phyloP scores from a whole-genome alignment of 495 filamentous ascomycete species.

The Tuber brumale region DNA sequence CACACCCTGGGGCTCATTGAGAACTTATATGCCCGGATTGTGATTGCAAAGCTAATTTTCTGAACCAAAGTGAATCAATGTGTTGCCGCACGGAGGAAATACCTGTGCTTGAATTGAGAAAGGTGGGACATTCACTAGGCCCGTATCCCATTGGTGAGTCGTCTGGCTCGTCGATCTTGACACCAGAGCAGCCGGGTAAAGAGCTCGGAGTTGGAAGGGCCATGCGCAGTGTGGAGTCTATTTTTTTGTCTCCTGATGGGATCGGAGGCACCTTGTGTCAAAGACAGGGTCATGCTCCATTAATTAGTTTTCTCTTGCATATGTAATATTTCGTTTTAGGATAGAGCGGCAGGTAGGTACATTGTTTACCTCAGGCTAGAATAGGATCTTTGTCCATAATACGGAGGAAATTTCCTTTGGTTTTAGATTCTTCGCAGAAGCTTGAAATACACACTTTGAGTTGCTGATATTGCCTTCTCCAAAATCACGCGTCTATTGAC shows the following conservation, averaged over 20 bases:
- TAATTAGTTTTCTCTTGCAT: no score
- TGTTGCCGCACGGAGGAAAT: neutral
- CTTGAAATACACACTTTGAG: no score
- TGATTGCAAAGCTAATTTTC: neutral
- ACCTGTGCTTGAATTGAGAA: neutral
- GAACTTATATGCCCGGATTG: neutral
- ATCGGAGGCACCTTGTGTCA: neutral
- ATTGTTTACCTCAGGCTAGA: no score
- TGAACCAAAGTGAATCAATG: neutral
- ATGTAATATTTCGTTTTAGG: no score
- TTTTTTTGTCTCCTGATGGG: neutral
- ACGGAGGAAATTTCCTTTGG: no score
- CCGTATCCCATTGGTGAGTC: neutral
- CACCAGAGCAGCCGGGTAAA: neutral
- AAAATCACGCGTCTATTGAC: no score
- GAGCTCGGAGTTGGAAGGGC: neutral
- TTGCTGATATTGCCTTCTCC: no score
- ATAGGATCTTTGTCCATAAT: no score
- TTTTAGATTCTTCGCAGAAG: no score
- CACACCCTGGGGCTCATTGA: neutral
- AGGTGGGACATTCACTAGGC: neutral
- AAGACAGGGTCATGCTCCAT: no score
- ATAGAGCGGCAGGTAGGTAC: no score
- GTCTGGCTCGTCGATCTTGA: neutral
- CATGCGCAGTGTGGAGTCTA: neutral